Conservation (phyloP, 345 rosid genomes). For the Eucalyptus erythrocorys region DNA sequence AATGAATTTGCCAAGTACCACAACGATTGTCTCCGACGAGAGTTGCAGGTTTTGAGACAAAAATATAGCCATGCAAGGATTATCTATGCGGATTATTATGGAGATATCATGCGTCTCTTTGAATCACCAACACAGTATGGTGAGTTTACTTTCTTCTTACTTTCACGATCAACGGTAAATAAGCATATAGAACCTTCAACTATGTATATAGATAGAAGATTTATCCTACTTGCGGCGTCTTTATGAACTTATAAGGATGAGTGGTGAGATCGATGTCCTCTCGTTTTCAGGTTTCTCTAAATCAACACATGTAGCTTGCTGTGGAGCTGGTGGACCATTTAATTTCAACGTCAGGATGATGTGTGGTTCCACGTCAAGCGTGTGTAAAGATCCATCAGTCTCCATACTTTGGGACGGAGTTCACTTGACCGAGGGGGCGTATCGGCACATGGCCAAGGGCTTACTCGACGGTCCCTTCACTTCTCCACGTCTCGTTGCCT, state of each 20-base stretch:
- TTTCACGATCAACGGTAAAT: not conserved
- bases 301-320: not conserved
- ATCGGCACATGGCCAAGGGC: not conserved
- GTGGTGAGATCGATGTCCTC: not conserved
- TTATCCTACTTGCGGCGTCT: not conserved
- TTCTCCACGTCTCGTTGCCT: not conserved
- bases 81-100: not conserved
- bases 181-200: too few relatives aligned
- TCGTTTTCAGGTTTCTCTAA: not conserved
- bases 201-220: not conserved
- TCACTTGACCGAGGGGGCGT: not conserved
- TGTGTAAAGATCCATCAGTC: not conserved
- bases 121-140: not conserved
- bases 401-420: not conserved
- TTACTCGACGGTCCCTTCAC: not conserved
- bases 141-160: not conserved
- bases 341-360: not conserved
- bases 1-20: not conserved
- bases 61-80: not conserved
- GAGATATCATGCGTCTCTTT: not conserved
- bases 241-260: not conserved
- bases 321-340: not conserved
- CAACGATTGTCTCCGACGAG: not conserved
- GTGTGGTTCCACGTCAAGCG: not conserved
- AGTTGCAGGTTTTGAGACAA: not conserved